Evolutionary conservation across 1,139 yeast genomes (phyloP).

Genomic region (Zygoascus hellenicus): DNA sequence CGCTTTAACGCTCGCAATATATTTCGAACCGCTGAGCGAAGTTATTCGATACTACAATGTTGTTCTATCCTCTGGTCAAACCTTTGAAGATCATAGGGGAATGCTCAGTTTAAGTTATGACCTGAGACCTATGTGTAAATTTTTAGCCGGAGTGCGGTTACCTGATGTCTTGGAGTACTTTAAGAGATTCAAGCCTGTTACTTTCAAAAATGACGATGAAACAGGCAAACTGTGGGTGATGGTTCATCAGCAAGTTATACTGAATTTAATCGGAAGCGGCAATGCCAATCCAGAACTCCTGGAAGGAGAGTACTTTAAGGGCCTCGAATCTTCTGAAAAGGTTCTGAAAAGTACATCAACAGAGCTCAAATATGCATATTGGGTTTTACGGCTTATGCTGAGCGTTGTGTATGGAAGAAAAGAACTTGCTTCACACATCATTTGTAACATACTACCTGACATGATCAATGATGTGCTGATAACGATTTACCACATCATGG

Average conservation of each 20-base stretch:
- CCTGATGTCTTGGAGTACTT: conserved; percentile 25
- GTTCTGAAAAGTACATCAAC: conserved; percentile 19
- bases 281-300: conserved; percentile 24
- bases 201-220: conserved; percentile 24
- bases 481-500: conserved; percentile 28
- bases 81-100: conserved; percentile 28
- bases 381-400: conserved; percentile 22
- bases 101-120: conserved; percentile 27
- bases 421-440: conserved; percentile 27
- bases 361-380: conserved; percentile 25
- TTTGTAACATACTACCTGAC: conserved; percentile 23
- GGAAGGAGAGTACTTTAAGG: conserved; percentile 24
- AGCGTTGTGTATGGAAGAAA: conserved; percentile 27
- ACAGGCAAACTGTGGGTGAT: conserved; percentile 29
- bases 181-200: conserved; percentile 24
- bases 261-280: conserved; percentile 25
- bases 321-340: conserved; percentile 14
- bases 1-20: conserved; percentile 41
- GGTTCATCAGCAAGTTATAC: conserved; percentile 25
- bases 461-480: conserved; percentile 25
- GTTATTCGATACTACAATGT: conserved; percentile 34
- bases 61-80: conserved; percentile 28
- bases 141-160: conserved; percentile 30
- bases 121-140: conserved; percentile 29
- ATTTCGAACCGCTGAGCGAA: conserved; percentile 41